Conservation (phyloP, 2,329 filamentous ascomycete species). For the Penicillium sp. region DNA sequence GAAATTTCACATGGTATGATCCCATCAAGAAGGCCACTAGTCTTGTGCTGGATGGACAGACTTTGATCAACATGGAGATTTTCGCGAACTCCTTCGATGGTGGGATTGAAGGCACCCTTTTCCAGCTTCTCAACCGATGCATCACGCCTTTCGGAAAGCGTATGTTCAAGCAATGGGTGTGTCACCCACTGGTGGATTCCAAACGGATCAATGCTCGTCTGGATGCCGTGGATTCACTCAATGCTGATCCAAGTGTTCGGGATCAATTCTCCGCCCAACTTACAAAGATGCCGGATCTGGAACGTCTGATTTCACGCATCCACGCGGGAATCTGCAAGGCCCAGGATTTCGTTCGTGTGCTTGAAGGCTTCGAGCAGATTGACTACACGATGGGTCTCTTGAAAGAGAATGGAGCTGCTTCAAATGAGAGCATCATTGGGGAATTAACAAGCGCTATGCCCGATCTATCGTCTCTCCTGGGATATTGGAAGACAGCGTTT, state of each 20-base stretch:
- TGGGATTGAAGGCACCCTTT: conserved; percentile 80
- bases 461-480: conserved; percentile 70
- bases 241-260: conserved; percentile 75
- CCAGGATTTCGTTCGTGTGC: conserved; percentile 87
- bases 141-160: conserved; percentile 97
- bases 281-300: conserved; percentile 88
- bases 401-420: conserved; percentile 68
- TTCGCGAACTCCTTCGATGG: conserved; percentile 93
- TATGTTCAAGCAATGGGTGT: conserved; percentile 94
- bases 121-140: conserved; percentile 87
- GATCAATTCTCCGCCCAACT: conserved; percentile 88
- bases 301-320: conserved; percentile 89
- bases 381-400: conserved; percentile 89
- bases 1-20: conserved; percentile 88
- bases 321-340: conserved; percentile 89
- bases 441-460: conserved; percentile 85
- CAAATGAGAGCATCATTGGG: conserved; percentile 68
- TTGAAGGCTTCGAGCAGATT: conserved; percentile 97
- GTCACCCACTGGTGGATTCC: conserved; percentile 86
- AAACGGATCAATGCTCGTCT: conserved; percentile 87
- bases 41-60: conserved; percentile 90
- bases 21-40: conserved; percentile 90
- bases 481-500: conserved; percentile 90
- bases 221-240: conserved; percentile 91
- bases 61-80: conserved; percentile 94